Evolutionary conservation across 116 monocot genomes (phyloP).

Genomic region (Phalaenopsis hybrid): DNA sequence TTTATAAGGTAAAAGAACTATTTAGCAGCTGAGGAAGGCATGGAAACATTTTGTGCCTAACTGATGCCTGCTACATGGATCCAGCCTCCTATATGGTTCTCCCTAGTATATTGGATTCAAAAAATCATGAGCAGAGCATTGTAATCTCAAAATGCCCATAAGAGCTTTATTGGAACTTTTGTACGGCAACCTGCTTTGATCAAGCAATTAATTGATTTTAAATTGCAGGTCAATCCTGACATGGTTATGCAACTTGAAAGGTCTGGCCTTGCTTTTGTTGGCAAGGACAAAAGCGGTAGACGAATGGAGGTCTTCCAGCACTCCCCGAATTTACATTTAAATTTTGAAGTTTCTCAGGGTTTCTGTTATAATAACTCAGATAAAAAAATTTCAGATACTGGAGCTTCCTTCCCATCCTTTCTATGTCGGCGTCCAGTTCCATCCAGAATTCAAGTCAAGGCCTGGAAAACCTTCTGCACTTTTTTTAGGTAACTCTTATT

Average conservation of each 20-base stretch:
- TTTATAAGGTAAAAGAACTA: no score
- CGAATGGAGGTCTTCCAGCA: slow-evolving; percentile 61
- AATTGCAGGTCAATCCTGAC: slow-evolving; percentile 75
- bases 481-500: slow-evolving; percentile 47
- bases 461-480: slow-evolving; percentile 76
- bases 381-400: slow-evolving; percentile 40
- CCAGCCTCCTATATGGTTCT: neutral
- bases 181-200: neutral
- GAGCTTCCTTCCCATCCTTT: slow-evolving; percentile 70
- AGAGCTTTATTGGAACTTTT: neutral
- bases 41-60: neutral
- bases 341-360: neutral
- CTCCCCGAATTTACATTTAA: neutral
- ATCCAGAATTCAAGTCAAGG: slow-evolving; percentile 86
- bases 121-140: neutral
- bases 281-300: slow-evolving; percentile 66
- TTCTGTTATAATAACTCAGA: neutral
- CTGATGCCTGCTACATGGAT: neutral
- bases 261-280: slow-evolving; percentile 79
- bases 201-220: neutral
- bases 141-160: neutral
- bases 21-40: neutral
- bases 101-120: neutral
- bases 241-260: slow-evolving; percentile 70
- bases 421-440: slow-evolving; percentile 78